A percentile compares a stretch with the other conserved stretches of the same genome.
Evolutionary conservation across 2,329 filamentous ascomycete genomes (phyloP).

Genomic region (Lasiodiplodia sp.): DNA sequence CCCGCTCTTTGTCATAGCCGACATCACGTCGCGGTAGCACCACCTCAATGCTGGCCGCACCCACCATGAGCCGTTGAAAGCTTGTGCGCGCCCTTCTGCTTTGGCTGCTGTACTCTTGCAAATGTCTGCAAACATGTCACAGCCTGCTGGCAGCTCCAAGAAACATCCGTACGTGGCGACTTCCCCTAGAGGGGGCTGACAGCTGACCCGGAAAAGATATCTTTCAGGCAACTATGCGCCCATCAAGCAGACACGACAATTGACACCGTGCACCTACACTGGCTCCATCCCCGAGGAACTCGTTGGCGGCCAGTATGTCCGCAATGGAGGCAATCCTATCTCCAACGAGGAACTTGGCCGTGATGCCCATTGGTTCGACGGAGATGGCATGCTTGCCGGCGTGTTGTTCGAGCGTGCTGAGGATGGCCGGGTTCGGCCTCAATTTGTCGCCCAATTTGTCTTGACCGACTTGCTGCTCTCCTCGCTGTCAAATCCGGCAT

Average conservation of each 20-base stretch:
- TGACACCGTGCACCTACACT: slow-evolving; percentile 64
- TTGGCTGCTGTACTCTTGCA: neutral
- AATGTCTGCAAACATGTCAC: slow-evolving; percentile 7
- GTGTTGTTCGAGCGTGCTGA: slow-evolving; percentile 63
- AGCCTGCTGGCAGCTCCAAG: slow-evolving; percentile 32
- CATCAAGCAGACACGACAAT: slow-evolving; percentile 61
- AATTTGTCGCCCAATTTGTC: slow-evolving; percentile 75
- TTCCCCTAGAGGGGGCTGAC: neutral
- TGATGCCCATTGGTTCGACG: slow-evolving; percentile 77
- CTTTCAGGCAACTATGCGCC: slow-evolving; percentile 75
- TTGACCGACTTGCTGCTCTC: slow-evolving; percentile 71
- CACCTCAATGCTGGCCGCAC: neutral
- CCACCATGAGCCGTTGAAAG: neutral
- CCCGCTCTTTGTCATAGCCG: neutral
- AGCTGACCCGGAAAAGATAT: slow-evolving; percentile 53
- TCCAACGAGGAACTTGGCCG: slow-evolving; percentile 66
- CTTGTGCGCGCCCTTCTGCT: neutral
- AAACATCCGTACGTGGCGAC: slow-evolving; percentile 50
- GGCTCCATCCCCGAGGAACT: slow-evolving; percentile 71
- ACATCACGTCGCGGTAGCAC: slow-evolving; percentile 10
- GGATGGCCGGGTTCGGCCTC: slow-evolving; percentile 57
- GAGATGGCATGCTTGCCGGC: slow-evolving; percentile 76
- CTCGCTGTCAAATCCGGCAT: slow-evolving; percentile 54
- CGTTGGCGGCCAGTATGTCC: slow-evolving; percentile 73
- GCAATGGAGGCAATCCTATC: slow-evolving; percentile 74